Conservation (phyloP, 495 filamentous ascomycete genomes). For the Aspergillus hancockii region DNA sequence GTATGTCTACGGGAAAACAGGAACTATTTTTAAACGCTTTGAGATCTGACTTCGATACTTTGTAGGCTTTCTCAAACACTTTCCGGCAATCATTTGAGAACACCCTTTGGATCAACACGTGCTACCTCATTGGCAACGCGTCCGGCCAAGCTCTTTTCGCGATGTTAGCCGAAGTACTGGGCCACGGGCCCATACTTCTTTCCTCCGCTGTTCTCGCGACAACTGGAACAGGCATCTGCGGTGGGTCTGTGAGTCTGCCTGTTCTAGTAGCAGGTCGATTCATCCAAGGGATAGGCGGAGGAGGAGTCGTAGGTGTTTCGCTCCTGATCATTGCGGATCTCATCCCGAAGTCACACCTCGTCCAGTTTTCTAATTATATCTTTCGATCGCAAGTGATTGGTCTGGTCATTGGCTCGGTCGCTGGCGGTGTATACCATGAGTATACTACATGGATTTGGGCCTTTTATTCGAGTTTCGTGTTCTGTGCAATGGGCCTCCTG, state of each 20-base stretch:
- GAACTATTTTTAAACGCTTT: neutral
- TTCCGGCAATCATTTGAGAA: conserved; percentile 31
- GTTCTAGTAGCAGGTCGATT: conserved; percentile 63
- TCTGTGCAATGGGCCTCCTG: conserved; percentile 38
- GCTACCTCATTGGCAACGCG: conserved; percentile 40
- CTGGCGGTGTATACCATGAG: conserved; percentile 41
- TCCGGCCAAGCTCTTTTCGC: conserved; percentile 41
- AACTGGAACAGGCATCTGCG: conserved; percentile 60
- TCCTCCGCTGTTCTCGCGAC: conserved; percentile 54
- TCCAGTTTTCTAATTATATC: conserved; percentile 41
- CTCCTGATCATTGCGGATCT: conserved; percentile 69
- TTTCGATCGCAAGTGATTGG: conserved; percentile 38
- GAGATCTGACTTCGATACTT: neutral
- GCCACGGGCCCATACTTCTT: conserved; percentile 47
- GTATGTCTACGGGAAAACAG: conserved; percentile 12
- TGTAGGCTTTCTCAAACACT: conserved; percentile 31
- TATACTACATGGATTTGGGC: conserved; percentile 40
- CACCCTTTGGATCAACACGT: conserved; percentile 43
- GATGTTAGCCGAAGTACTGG: conserved; percentile 44
- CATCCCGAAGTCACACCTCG: conserved; percentile 44
- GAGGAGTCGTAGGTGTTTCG: conserved; percentile 63
- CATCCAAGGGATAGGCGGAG: conserved; percentile 73
- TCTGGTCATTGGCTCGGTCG: conserved; percentile 35
- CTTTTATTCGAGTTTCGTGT: conserved; percentile 47
- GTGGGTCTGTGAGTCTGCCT: conserved; percentile 58